Evolutionary conservation across 2,329 filamentous ascomycete species (phyloP), one percentile per base, ranked within the genome.

Genomic region (Scortechinia acanthostroma): DNA sequence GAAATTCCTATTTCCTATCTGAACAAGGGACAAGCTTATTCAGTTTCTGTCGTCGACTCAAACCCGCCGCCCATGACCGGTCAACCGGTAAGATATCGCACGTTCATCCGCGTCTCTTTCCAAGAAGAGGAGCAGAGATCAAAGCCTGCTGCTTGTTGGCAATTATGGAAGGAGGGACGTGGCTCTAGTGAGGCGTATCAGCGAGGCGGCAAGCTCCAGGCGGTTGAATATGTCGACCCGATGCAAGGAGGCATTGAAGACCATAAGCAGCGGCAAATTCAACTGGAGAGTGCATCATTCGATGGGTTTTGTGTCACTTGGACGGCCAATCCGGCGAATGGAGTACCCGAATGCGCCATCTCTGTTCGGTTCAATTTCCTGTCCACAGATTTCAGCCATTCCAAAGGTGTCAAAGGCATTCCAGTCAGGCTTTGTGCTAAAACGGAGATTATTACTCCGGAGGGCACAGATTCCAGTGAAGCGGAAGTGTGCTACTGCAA

Each of bases 341-440:
- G 69, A 0, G 70, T 17, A 10, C 20, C 85, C 3, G 90, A 96
- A 55, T 93, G 90, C 61, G 87, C 83, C 43, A 80, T 98, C 46
- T 86, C 91, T 5, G 88, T 97, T 14, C 87, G 93, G 42, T 98
- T 97, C 73, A 98, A 98, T 67, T 98, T 98, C 58, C 73, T 98
- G 0, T 98, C 93, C 1, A 98, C 93, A 5, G 93, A 98, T 60
- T 98, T 97, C 60, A 97, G 91, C 62, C 93, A 97, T 59, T 97
- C 93, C 10, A 98, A 98, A 59, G 93, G 93, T 42, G 93, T 98
- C 43, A 98, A 97, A 65, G 93, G 93, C 28, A 97, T 97, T 52
- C 91, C 93, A 0, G 91, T 98, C 3, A 75, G 93, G 46, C 75
- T 97, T 1, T 97, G 91, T 62, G 83, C 91, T 14, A 97, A 97